These are phyloP conservation scores for Themeda triandra DNA, from an alignment of 176 grass and related monocot species.

Conservation along the genomic window DNA sequence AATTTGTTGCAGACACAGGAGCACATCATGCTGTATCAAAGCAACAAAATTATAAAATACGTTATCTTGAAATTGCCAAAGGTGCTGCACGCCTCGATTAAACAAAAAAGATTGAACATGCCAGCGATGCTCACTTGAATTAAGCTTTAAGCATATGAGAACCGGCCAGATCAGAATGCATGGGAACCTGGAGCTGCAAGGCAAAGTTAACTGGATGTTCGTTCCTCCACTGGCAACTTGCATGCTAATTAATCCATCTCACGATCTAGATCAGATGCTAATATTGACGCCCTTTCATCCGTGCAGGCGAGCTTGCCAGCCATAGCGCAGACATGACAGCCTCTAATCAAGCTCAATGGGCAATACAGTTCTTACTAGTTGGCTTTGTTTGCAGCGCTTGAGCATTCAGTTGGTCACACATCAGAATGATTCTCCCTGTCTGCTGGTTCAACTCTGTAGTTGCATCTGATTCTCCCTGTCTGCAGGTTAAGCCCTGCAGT, in stretches of 20 bases:
- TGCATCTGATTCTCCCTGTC: not conserved
- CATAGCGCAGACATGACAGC: not conserved
- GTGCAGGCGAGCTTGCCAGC: not conserved
- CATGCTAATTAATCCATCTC: not conserved
- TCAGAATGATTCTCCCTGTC: slow-evolving; percentile 1
- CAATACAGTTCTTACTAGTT: too few relatives aligned
- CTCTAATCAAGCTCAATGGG: not conserved
- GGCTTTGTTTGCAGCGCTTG: not conserved
- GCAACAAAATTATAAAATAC: not conserved
- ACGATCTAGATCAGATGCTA: not conserved
- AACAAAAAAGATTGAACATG: not conserved
- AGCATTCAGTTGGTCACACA: not conserved
- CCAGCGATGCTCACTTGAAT: not conserved
- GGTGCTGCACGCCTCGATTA: not conserved
- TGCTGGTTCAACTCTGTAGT: not conserved
- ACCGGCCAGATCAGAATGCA: too few relatives aligned
- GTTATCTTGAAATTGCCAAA: not conserved
- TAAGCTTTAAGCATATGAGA: too few relatives aligned
- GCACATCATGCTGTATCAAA: not conserved
- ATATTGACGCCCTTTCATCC: not conserved
- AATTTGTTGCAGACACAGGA: not conserved
- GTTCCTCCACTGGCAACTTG: not conserved
- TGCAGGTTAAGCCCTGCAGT: not conserved
- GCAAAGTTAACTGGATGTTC: not conserved
- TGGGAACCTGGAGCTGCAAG: not conserved